Conservation (phyloP, 1,139 yeast species). For the Wickerhamomyces sp. region DNA sequence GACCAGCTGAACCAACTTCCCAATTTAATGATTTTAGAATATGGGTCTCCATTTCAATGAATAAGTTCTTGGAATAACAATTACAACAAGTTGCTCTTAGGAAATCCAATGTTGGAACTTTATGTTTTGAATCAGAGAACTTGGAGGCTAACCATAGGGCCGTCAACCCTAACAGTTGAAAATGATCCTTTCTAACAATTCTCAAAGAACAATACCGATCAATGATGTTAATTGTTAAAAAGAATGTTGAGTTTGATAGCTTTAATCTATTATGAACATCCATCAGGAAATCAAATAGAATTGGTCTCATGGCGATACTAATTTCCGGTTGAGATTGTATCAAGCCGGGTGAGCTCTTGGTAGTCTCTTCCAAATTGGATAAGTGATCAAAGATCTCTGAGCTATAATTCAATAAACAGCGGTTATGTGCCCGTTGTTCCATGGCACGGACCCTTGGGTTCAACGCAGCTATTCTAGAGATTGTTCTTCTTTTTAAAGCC, state of each 20-base stretch:
- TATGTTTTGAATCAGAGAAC: slow-evolving; percentile 63
- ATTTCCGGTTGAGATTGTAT: slow-evolving; percentile 89
- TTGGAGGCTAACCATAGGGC: slow-evolving; percentile 74
- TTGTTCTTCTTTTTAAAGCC: slow-evolving; percentile 19
- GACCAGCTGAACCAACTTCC: slow-evolving; percentile 53
- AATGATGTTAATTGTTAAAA: slow-evolving; percentile 74
- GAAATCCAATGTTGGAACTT: slow-evolving; percentile 54
- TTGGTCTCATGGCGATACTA: slow-evolving; percentile 85
- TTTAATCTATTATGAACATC: slow-evolving; percentile 79
- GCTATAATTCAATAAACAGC: slow-evolving; percentile 20
- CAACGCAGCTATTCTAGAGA: slow-evolving; percentile 19
- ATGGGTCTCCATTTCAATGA: slow-evolving; percentile 66
- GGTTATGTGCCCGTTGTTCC: slow-evolving; percentile 40
- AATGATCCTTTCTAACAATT: slow-evolving; percentile 69
- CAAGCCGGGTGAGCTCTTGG: slow-evolving; percentile 51
- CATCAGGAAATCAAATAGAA: slow-evolving; percentile 75
- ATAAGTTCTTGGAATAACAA: slow-evolving; percentile 52
- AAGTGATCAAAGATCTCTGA: slow-evolving; percentile 20
- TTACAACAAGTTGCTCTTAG: slow-evolving; percentile 48
- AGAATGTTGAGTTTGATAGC: slow-evolving; percentile 74
- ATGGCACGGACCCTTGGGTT: slow-evolving; percentile 23
- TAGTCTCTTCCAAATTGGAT: slow-evolving; percentile 28
- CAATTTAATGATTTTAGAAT: slow-evolving; percentile 54
- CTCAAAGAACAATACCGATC: slow-evolving; percentile 90
- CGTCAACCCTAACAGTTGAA: slow-evolving; percentile 64